A percentile compares a stretch with the other conserved stretches of the same genome.
Conservation (phyloP, 2,329 filamentous ascomycete species). For the Passalora sequoiae region DNA sequence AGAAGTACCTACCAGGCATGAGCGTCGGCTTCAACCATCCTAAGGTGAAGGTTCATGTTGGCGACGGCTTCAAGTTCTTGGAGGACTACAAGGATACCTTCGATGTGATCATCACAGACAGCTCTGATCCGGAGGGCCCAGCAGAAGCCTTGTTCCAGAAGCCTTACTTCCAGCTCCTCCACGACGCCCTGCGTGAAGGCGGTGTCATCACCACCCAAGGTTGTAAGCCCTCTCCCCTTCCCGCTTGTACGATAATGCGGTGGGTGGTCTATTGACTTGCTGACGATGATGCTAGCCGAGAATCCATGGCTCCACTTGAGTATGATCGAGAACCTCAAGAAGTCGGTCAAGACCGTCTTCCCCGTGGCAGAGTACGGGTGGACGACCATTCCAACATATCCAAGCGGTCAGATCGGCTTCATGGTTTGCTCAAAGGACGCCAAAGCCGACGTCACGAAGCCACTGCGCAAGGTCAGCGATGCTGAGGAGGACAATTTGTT, state of each 20-base stretch:
- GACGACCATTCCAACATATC: constrained; percentile 98
- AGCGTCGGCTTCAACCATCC: constrained; percentile 84
- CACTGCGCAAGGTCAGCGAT: constrained; percentile 70
- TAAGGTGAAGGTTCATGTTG: constrained; percentile 86
- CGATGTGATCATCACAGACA: constrained; percentile 99
- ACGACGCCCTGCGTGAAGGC: constrained; percentile 83
- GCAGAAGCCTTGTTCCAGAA: constrained; percentile 97
- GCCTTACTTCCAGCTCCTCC: constrained; percentile 93
- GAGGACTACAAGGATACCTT: constrained; percentile 95
- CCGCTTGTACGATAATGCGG: constrained; percentile 9
- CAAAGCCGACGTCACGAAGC: constrained; percentile 75
- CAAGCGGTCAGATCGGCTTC: constrained; percentile 98
- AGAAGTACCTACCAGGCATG: constrained; percentile 96
- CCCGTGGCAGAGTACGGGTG: constrained; percentile 97
- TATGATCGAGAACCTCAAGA: constrained; percentile 91
- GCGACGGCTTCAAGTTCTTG: constrained; percentile 98
- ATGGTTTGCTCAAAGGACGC: constrained; percentile 99
- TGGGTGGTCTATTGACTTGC: constrained; percentile 13
- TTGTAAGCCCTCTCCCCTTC: constrained; percentile 77
- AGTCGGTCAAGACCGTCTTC: constrained; percentile 95
- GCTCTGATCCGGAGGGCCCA: constrained; percentile 92
- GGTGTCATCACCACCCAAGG: constrained; percentile 99
- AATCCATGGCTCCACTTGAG: constrained; percentile 98
- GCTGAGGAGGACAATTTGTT: constrained; percentile 92
- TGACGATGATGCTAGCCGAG: constrained; percentile 61